A percentile compares a stretch with the other conserved stretches of the same genome.
phyloP scores from a whole-genome alignment of 169 alveolate genomes.

The Babesia ovata region DNA sequence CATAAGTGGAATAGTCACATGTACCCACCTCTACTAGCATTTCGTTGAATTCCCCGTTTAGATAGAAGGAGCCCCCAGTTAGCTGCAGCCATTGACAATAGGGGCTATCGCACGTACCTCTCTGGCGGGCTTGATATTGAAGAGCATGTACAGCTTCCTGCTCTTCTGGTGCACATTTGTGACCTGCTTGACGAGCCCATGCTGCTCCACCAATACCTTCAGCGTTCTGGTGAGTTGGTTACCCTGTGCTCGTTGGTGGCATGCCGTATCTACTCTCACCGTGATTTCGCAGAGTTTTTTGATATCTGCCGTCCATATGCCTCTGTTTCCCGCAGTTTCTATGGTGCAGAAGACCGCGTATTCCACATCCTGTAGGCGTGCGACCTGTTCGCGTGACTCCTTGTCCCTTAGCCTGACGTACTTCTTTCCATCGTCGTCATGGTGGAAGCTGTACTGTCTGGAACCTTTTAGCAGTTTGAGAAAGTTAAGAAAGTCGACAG shows the following conservation, averaged over 20 bases:
- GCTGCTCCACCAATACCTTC: conserved; percentile 81
- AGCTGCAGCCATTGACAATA: conserved; percentile 53
- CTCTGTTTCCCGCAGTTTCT: conserved; percentile 88
- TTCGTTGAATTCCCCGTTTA: conserved; percentile 89
- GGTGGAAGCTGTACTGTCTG: conserved; percentile 53
- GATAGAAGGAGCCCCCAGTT: conserved; percentile 90
- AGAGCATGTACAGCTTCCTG: conserved; percentile 85
- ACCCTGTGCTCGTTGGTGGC: conserved; percentile 66
- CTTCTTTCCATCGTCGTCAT: conserved; percentile 41
- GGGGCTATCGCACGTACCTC: conserved; percentile 69
- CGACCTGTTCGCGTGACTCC: conserved; percentile 78
- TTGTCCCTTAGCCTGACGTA: conserved; percentile 78
- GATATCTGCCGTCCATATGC: conserved; percentile 91
- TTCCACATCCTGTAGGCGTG: conserved; percentile 83
- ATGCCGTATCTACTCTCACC: conserved; percentile 40
- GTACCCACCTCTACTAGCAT: conserved; percentile 83
- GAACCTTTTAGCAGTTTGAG: conserved; percentile 46
- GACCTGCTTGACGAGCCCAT: conserved; percentile 85
- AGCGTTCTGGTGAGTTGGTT: conserved; percentile 87
- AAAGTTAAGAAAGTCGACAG: conserved; percentile 56
- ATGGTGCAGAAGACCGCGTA: conserved; percentile 86
- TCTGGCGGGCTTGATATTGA: conserved; percentile 87
- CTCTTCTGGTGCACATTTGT: conserved; percentile 88
- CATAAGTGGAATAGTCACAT: conserved; percentile 54
- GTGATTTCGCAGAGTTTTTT: conserved; percentile 84